Conservation (phyloP, 768 basidiomycete genomes). For the Mycena amicta region DNA sequence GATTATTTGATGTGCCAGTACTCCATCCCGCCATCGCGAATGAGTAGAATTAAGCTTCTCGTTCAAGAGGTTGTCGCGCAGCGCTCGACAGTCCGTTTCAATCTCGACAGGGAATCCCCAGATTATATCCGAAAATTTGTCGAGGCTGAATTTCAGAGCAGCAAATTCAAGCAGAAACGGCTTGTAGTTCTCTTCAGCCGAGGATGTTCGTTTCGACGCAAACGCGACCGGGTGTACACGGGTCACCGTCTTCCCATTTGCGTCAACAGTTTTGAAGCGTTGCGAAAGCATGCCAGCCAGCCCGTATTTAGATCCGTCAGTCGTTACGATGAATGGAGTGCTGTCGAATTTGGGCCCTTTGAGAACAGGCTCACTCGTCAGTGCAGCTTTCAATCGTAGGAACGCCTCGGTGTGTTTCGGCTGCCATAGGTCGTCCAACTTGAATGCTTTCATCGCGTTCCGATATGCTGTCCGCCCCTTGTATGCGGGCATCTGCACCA, state of each 20-base stretch:
- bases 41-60: constrained; percentile 29
- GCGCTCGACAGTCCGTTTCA: constrained; percentile 12
- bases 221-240: constrained; percentile 30
- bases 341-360: constrained; percentile 27
- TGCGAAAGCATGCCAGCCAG: constrained; percentile 32
- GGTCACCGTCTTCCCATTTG: constrained; percentile 12
- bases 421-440: constrained; percentile 17
- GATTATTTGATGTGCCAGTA: constrained; percentile 22
- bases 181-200: constrained; percentile 29
- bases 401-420: constrained; percentile 28
- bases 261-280: constrained; percentile 10
- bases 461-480: constrained; percentile 31
- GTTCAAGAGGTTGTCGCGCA: constrained; percentile 28
- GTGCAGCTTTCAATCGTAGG: constrained; percentile 23
- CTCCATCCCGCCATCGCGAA: constrained; percentile 27
- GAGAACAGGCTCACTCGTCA: constrained; percentile 27
- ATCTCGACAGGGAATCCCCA: constrained; percentile 28
- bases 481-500: constrained; percentile 21
- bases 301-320: constrained; percentile 33
- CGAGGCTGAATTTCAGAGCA: constrained; percentile 17
- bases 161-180: constrained; percentile 38
- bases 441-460: constrained; percentile 23
- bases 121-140: constrained; percentile 23
- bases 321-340: constrained; percentile 31
- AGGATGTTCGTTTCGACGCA: constrained; percentile 31